Conservation (phyloP, 176 grass and related monocot species). For the Ensete glaucum region DNA sequence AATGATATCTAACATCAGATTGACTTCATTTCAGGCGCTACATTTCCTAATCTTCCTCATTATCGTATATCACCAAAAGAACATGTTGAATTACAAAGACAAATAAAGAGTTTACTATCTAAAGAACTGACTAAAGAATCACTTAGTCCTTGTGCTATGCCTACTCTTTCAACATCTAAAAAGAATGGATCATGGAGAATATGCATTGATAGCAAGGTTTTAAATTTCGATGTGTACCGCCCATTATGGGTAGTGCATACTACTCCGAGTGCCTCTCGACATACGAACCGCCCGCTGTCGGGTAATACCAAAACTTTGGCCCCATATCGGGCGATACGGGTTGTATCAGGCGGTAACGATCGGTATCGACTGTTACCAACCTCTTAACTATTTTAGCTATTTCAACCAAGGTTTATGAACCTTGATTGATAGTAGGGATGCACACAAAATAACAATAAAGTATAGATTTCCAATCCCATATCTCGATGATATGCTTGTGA, state of each 20-base stretch:
- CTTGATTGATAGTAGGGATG: neutral
- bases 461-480: neutral
- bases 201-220: neutral
- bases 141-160: neutral
- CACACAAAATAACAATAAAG: neutral
- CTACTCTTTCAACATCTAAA: neutral
- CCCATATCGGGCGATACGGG: no score
- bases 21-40: slow-evolving; percentile 5
- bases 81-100: neutral
- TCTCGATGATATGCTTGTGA: neutral
- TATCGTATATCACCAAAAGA: neutral
- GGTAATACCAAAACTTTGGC: no score
- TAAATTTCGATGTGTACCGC: no score
- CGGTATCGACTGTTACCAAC: no score
- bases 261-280: no score
- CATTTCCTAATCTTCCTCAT: neutral
- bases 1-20: neutral
- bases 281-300: rapidly evolving
- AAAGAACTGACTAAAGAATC: neutral
- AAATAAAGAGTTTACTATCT: neutral
- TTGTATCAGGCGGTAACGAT: no score
- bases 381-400: no score
- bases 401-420: no score
- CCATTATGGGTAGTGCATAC: no score
- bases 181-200: neutral